Evolutionary conservation across 257 asterid species (phyloP), one percentile per base, ranked within the genome.

Genomic region (Coffea canephora): DNA sequence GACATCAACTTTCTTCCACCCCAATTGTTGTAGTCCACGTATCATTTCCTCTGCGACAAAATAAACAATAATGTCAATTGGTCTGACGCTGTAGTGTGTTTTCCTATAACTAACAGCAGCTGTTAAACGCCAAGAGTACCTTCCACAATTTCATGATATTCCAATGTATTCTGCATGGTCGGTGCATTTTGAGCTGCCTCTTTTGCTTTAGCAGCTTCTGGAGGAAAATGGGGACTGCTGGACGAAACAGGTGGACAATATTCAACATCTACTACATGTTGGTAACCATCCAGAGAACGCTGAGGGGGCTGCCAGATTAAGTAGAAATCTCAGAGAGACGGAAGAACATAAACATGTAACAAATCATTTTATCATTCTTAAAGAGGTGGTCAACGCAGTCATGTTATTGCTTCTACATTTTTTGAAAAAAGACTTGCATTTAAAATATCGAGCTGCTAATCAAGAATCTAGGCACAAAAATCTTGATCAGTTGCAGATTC

Each of bases 1-100:
- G 72, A 95, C 95, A 74, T 95, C 99, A 19, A 95, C 92, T 82
- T 95, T 95, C 74, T 68, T 84, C 99, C 98, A 93, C 66, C 94
- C 97, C 55, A 93, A 31, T 79, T 88, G 88, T 84, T 95, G 99
- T 75, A 95, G 85, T 48, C 99, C 97, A 3, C 83, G 82, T 81
- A 90, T 85, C 96, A 95, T 95, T 80, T 93, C 96, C 89, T 92
- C 97, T 95, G 91, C 77, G 31, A 59, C 65, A 25, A 81, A 55
- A 82, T 49, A 69, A n/a, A 45, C 39, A 66, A 0, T n/a, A 49
- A 83, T 31, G 34, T 31, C 77, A 77, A 25, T 81, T 49, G 36
- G 21, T 48, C 13, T 36, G 31, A 43, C n/a, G 67, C 25, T 43
- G 61, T 66, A 36, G 55, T 8, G 23, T 43, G 34, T 14, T n/a